phyloP scores from a whole-genome alignment of 1,139 yeast genomes.

The Scheffersomyces titani region DNA sequence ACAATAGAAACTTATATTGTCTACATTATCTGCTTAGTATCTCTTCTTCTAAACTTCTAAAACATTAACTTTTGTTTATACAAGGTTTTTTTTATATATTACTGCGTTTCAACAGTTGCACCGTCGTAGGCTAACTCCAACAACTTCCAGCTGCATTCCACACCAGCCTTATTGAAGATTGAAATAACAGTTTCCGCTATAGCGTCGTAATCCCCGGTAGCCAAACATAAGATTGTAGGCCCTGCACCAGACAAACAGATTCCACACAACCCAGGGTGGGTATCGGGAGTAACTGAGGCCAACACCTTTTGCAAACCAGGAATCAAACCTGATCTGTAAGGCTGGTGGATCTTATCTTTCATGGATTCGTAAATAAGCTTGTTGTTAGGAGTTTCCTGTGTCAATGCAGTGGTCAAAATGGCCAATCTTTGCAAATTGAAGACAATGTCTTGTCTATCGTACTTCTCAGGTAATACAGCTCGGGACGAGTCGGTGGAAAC shows the following conservation, averaged over 20 bases:
- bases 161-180: conserved; percentile 66
- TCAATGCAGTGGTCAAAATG: conserved; percentile 60
- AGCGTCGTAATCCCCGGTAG: conserved; percentile 82
- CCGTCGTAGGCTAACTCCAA: conserved; percentile 89
- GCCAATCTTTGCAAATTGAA: conserved; percentile 70
- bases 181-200: conserved; percentile 76
- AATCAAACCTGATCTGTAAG: conserved; percentile 84
- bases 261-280: conserved; percentile 85
- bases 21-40: not conserved
- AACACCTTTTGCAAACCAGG: conserved; percentile 89
- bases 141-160: conserved; percentile 78
- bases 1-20: not conserved
- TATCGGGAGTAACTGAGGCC: conserved; percentile 75
- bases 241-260: conserved; percentile 98
- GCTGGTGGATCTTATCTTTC: conserved; percentile 97
- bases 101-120: conserved; percentile 45
- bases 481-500: conserved; percentile 90
- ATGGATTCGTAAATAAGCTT: conserved; percentile 86
- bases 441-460: conserved; percentile 80
- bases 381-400: conserved; percentile 79
- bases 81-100: not conserved
- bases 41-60: not conserved
- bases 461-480: conserved; percentile 80
- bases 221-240: conserved; percentile 92
- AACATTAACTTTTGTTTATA: not conserved